Base-by-base conservation (phyloP, 768 basidiomycete genomes). In the Lentinula guzmanii region DNA sequence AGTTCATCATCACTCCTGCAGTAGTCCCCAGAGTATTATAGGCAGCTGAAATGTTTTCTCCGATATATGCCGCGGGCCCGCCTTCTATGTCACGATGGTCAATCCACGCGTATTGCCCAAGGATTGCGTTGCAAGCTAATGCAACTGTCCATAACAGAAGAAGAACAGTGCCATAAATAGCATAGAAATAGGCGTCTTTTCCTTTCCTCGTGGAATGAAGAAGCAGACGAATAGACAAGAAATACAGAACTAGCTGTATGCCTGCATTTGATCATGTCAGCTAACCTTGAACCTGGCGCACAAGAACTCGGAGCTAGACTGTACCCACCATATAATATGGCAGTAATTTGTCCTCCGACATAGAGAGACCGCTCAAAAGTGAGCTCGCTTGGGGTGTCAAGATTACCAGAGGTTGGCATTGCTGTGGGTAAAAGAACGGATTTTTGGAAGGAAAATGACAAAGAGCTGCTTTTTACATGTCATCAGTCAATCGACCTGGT, bases 31-130 rank as follows among this genome's bases (percentile, higher is more conserved):
- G 52, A 8, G 70, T 72, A 37, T 72, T 65, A 52, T 67, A 71
- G 74, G 76, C 75, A 0, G 62, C 63, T 0, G 71, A 67, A 3
- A 53, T 37, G 59, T 71, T 55, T 9, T 31, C 34, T 16, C 35
- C 64, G 53, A 71, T 68, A 52, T 72, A 77, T 33, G 68, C 74
- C 0, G 67, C 63, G 5, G 66, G 67, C 2, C 77, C 77, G 0
- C 76, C 77, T 1, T 72, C 71, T 31, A 59, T 67, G n/a, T 62
- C 48, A 1, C 62, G 52, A 21, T 73, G 42, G 4, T 61, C 65
- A n/a, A 78, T 62, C 77, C 77, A 78, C 70, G 75, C 71, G 42
- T 68, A 67, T 57, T 76, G 67, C 1, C 71, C 72, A 16, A 74
- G 72, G 13, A 74, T n/a, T 28, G 61, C 57, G 60, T 72, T 62